Base-by-base conservation (phyloP, 257 asterid genomes). In the Apocynum venetum region DNA sequence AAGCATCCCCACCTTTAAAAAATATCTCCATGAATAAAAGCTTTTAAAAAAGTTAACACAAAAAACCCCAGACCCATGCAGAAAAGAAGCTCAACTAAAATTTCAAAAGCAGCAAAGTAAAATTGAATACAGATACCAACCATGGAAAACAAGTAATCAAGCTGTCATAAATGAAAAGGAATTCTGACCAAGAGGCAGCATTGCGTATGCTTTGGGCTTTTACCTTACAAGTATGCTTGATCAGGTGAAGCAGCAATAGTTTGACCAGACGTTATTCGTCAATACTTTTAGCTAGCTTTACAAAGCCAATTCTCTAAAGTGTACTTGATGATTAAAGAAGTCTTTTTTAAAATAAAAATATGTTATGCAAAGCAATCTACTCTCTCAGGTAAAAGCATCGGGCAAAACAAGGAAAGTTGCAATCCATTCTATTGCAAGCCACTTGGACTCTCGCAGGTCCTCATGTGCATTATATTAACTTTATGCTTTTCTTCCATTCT, bases 41-140 rank as follows among this genome's bases (percentile, higher is more conserved):
- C 4, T 15, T 63, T 20, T 67, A n/a, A 68, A 11, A 14, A 9
- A 11, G 25, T 56, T 66, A 40, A 38, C 10, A 8, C 38, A 48
- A 66, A 38, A 76, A 47, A 41, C 36, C 25, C 47, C 44, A 41
- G 40, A 56, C 4, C 35, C 15, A 69, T 15, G n/a, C 31, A 11
- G n/a, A 43, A 40, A 25, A 41, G 31, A 31, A 17, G n/a, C 41
- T 38, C 49, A 41, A 66, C 5, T 40, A 41, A 41, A 15, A 44
- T 8, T 38, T 65, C 51, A 56, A 56, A 77, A 69, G 80, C 38
- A 77, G 11, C 71, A 46, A 25, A n/a, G 59, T 57, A 56, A 57
- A 41, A n/a, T 51, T n/a, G 44, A 17, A 57, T 56, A 40, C 6
- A 36, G 1, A 41, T n/a, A 8, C 64, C 19, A 68, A 14, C 71